These are phyloP conservation scores for Roridomyces roridus DNA, from an alignment of 768 basidiomycete species.

Conservation along the genomic window DNA sequence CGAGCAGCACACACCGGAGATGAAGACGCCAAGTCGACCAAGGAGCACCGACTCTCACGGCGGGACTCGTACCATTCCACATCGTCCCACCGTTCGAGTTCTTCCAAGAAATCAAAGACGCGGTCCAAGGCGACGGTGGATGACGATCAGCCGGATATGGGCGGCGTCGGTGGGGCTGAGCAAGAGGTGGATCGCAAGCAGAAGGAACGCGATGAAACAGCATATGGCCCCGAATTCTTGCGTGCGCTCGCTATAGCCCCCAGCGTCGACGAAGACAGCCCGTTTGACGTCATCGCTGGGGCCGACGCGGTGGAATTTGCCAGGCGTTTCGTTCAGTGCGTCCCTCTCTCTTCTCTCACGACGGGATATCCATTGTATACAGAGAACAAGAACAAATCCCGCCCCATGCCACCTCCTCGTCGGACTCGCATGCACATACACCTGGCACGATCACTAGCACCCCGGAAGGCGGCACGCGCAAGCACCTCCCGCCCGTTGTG, in stretches of 20 bases:
- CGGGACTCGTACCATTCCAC: too few species aligned
- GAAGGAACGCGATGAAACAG: too few species aligned
- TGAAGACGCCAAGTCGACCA: too few species aligned
- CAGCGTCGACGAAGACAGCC: neutral
- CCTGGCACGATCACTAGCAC: neutral
- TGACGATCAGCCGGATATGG: too few species aligned
- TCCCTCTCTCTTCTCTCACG: constrained; percentile 12
- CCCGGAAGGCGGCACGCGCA: too few species aligned
- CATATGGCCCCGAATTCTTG: constrained; percentile 50
- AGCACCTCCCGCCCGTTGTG: constrained; percentile 41
- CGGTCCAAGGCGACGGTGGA: too few species aligned
- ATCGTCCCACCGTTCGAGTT: too few species aligned
- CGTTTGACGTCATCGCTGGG: constrained; percentile 48
- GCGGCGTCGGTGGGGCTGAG: too few species aligned
- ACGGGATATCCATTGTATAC: neutral
- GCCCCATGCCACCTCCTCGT: constrained; percentile 12
- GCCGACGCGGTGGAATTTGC: constrained; percentile 48
- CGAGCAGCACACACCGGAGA: too few species aligned
- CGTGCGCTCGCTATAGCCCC: neutral
- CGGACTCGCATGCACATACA: neutral
- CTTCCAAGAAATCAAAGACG: too few species aligned
- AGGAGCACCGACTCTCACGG: too few species aligned
- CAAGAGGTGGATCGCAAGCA: too few species aligned
- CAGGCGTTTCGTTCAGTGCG: constrained; percentile 48
- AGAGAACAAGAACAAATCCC: neutral